Percentiles rank a stretch among this genome's conserved stretches.
Conservation (phyloP, 2,329 filamentous ascomycete genomes). For the Paracorniculantispora psalliotae region DNA sequence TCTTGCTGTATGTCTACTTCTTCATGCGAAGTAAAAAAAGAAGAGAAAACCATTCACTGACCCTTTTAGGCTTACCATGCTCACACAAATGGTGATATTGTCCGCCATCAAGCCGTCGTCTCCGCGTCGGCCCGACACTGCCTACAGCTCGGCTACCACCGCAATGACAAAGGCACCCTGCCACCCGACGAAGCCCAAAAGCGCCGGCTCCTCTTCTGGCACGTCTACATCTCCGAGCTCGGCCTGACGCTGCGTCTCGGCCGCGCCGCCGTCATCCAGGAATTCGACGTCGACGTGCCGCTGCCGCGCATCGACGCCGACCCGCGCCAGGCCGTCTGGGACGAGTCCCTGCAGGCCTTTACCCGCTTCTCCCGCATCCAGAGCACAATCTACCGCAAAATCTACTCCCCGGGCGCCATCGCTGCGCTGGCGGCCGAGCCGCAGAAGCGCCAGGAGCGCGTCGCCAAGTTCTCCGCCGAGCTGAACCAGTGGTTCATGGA, state of each 20-base stretch:
- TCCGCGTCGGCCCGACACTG: slow-evolving; percentile 18
- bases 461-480: slow-evolving; percentile 10
- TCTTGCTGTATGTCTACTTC: slow-evolving; percentile 13
- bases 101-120: slow-evolving; percentile 17
- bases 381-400: slow-evolving; percentile 15
- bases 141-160: slow-evolving; percentile 18
- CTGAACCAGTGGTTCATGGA: slow-evolving; percentile 15
- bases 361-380: slow-evolving; percentile 15
- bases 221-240: slow-evolving; percentile 18
- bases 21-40: too few species aligned
- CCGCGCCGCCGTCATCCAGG: slow-evolving; percentile 17
- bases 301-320: slow-evolving; percentile 9
- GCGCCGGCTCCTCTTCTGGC: slow-evolving; percentile 18
- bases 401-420: slow-evolving; percentile 14
- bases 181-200: slow-evolving; percentile 11
- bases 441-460: neutral
- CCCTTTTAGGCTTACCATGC: slow-evolving; percentile 14
- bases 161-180: slow-evolving; percentile 13
- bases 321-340: slow-evolving; percentile 15
- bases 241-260: slow-evolving; percentile 17
- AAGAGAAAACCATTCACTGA: neutral
- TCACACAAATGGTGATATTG: slow-evolving; percentile 16
- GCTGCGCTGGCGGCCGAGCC: neutral
- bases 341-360: slow-evolving; percentile 8
- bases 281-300: slow-evolving; percentile 17